Evolutionary conservation across 768 basidiomycete species (phyloP), one percentile per base, ranked within the genome.

Genomic region (Terana coerulea): DNA sequence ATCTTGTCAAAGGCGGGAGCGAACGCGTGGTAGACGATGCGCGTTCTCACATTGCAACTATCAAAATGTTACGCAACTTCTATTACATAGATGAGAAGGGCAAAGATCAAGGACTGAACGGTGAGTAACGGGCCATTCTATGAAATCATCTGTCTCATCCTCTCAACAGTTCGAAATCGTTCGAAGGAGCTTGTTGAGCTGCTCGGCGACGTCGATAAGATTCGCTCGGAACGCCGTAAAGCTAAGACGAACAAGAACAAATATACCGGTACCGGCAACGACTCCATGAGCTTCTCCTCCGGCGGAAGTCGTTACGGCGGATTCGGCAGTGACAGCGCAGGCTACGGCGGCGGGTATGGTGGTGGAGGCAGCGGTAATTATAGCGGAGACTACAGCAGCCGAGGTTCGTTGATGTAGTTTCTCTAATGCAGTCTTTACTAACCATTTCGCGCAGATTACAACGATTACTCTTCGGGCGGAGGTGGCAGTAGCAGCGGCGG

Each of bases 11-110:
- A 69, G 89, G 98, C 59, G 97, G 97, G 15, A 93, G 91, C 25
- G 97, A 99, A 66, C 87, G 97, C 34, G 95, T 98, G 10, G 92
- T 99, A 15, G 97, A 99, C 64, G 97, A 99, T 68, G 91, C 95
- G 1, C 80, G 97, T 46, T 88, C 91, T 1, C 97, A 98, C 67
- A 75, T 98, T 24, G 88, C 92, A 24, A 95, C 95, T 17, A 78
- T 99, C 61, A 98, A 98, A 73, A 98, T 98, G 91, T 80, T 98
- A 10, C 75, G 94, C 51, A 97, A 87, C 63, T 99, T 99, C 72
- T 95, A 98, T 65, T 98, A 98, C 67, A 91, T 98, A 50, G 97
- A 99, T 58, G 95, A 98, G 57, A 95, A 95, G 72, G 94, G 92
- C 43, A 98, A 99, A 67, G 97, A 99, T 63, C 92, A 99, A 68